These are phyloP conservation scores for Globisporangium echinulatum DNA, from an alignment of 352 stramenopile genomes.

Conservation along the genomic window DNA sequence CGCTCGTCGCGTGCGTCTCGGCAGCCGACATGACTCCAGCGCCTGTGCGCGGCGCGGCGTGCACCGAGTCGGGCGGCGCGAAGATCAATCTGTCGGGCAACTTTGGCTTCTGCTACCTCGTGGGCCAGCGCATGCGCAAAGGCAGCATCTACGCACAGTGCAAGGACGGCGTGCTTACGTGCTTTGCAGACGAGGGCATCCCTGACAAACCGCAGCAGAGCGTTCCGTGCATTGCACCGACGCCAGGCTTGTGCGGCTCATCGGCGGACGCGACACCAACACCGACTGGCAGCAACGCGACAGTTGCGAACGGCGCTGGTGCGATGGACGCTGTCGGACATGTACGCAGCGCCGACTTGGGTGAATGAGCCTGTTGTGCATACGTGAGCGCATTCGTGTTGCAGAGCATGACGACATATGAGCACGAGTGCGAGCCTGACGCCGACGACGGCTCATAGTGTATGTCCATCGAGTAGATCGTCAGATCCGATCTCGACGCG, in stretches of 20 bases:
- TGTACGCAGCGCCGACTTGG: not conserved
- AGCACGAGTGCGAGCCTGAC: too few species aligned
- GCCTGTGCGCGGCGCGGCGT: constrained; percentile 9
- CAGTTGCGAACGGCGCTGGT: too few species aligned
- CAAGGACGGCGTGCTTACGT: constrained; percentile 26
- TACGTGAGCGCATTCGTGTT: too few species aligned
- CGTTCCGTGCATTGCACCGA: constrained; percentile 23
- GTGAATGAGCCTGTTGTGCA: too few species aligned
- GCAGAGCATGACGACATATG: too few species aligned
- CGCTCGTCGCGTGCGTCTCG: not conserved
- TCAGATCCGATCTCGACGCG: too few species aligned
- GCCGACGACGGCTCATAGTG: too few species aligned
- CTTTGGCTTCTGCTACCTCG: constrained; percentile 37
- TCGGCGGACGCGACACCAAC: constrained; percentile 3
- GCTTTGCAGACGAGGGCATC: constrained; percentile 37
- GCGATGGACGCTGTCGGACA: not conserved
- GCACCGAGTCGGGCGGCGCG: constrained; percentile 20
- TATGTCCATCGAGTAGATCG: too few species aligned
- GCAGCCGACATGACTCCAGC: too few species aligned
- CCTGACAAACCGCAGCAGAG: constrained; percentile 27
- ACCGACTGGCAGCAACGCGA: not conserved
- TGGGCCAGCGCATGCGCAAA: constrained; percentile 31
- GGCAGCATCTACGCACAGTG: constrained; percentile 34
- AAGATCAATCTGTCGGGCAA: constrained; percentile 31
- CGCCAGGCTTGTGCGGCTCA: constrained; percentile 26